Percentiles rank a stretch among this genome's conserved stretches.
phyloP scores from a whole-genome alignment of 2,329 filamentous ascomycete species.

The Plenodomus biglobosus region DNA sequence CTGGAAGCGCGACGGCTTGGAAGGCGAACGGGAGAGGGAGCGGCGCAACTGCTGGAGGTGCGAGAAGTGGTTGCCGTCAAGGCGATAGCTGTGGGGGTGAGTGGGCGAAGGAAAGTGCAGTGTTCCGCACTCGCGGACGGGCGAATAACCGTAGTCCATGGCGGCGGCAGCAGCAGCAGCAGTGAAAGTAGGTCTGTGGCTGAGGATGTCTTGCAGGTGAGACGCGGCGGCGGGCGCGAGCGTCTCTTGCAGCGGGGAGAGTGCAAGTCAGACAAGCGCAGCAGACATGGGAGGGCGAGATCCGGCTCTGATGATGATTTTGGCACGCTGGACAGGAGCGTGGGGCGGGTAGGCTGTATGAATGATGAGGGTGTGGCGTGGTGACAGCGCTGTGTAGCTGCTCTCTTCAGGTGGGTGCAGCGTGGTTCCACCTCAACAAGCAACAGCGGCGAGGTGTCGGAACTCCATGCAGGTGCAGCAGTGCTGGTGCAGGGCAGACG shows the following conservation, averaged over 20 bases:
- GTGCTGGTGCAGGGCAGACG: conserved; percentile 13
- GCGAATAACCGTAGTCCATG: conserved; percentile 56
- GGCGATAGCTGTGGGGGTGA: conserved; percentile 67
- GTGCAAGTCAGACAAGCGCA: conserved; percentile 17
- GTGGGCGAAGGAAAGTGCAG: conserved; percentile 86
- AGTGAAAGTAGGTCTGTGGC: conserved; percentile 4
- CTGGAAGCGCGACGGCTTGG: conserved; percentile 71
- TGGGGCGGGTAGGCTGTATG: conserved; percentile 25
- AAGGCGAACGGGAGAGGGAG: conserved; percentile 90
- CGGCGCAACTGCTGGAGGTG: conserved; percentile 81
- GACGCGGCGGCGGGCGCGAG: conserved; percentile 1
- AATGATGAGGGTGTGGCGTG: conserved; percentile 30
- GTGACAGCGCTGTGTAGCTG: conserved; percentile 18
- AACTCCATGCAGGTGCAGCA: conserved; percentile 44
- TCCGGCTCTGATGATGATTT: conserved; percentile 19
- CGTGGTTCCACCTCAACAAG: conserved; percentile 37
- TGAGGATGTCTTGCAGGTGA: background rate
- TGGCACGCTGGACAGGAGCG: conserved; percentile 10
- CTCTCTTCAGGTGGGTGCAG: conserved; percentile 18
- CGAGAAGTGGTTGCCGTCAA: conserved; percentile 69
- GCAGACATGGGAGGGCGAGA: conserved; percentile 24
- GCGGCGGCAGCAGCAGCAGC: conserved; percentile 24
- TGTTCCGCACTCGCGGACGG: conserved; percentile 66
- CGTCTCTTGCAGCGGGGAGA: conserved; percentile 14
- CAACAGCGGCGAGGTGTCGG: conserved; percentile 25